These are phyloP conservation scores for Coffea canephora DNA, from an alignment of 257 asterid species.

Conservation along the genomic window DNA sequence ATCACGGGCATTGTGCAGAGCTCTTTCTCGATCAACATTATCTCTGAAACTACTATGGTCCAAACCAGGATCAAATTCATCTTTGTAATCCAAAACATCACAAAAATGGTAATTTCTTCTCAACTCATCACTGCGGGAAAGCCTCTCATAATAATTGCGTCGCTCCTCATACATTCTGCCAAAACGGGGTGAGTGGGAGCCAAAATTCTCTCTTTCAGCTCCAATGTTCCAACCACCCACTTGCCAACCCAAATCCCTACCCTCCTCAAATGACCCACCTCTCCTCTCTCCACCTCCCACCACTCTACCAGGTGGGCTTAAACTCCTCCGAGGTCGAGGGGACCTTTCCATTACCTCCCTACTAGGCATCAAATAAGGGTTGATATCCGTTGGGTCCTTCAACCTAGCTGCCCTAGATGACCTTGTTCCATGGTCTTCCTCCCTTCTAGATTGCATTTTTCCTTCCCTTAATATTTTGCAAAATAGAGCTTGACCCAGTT, in stretches of 20 bases:
- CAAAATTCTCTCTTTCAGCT: neutral
- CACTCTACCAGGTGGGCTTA: conserved; percentile 8
- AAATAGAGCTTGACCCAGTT: neutral
- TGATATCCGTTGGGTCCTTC: conserved; percentile 6
- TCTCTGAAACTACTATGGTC: conserved; percentile 4
- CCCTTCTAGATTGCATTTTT: conserved; percentile 6
- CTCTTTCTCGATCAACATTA: neutral
- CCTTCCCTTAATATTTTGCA: neutral
- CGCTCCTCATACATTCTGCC: neutral
- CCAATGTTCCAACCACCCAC: neutral
- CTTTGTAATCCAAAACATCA: neutral
- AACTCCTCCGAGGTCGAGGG: conserved; percentile 3
- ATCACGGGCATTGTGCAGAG: neutral
- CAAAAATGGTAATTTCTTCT: conserved; percentile 1
- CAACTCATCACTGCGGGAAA: neutral
- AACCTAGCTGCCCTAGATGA: conserved; percentile 6
- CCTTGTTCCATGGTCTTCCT: conserved; percentile 3
- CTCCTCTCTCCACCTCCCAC: conserved; percentile 8
- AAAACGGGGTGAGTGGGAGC: neutral
- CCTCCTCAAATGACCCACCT: conserved; percentile 10
- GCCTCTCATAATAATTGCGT: neutral
- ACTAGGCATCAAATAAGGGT: conserved; percentile 2
- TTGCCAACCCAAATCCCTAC: conserved; percentile 1
- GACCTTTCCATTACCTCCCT: conserved; percentile 2
- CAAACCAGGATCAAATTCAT: conserved; percentile 7